Percentiles rank a stretch among this genome's conserved stretches.
These are phyloP conservation scores for Populus davidiana DNA, from an alignment of 345 rosid genomes.

Conservation along the genomic window DNA sequence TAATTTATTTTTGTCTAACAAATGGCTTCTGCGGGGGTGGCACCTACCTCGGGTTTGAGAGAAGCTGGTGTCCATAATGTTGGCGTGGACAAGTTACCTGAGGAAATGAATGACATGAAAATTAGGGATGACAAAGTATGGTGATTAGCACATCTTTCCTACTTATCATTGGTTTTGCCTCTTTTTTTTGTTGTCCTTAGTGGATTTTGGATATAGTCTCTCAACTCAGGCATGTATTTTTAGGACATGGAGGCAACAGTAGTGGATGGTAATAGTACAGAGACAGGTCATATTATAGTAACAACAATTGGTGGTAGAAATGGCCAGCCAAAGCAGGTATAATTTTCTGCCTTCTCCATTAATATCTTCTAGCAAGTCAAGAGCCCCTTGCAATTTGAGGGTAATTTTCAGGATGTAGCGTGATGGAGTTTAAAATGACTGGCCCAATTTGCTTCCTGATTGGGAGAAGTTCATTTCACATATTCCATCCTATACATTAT, in stretches of 20 bases:
- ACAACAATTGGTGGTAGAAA: constrained; percentile 96
- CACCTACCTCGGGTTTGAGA: constrained; percentile 26
- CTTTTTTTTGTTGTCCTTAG: background rate
- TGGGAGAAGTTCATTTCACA: background rate
- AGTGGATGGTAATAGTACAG: constrained; percentile 84
- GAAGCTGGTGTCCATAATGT: constrained; percentile 30
- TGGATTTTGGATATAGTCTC: background rate
- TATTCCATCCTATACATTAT: background rate
- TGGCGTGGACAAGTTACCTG: constrained; percentile 42
- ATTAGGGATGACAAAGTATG: constrained; percentile 51
- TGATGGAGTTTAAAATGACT: background rate
- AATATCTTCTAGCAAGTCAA: background rate
- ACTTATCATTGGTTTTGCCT: background rate
- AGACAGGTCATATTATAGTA: constrained; percentile 92
- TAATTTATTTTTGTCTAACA: constrained; percentile 10
- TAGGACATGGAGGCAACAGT: constrained; percentile 95
- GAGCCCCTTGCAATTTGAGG: background rate
- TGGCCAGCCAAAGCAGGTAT: constrained; percentile 95
- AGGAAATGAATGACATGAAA: constrained; percentile 64
- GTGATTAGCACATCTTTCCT: background rate
- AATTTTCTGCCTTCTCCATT: background rate
- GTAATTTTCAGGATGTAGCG: background rate
- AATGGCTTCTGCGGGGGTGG: constrained; percentile 35
- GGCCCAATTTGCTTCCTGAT: background rate
- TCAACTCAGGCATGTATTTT: background rate